Evolutionary conservation across 352 stramenopile species (phyloP), one percentile per base, ranked within the genome.

Genomic region (Thraustochytrium striatum): DNA sequence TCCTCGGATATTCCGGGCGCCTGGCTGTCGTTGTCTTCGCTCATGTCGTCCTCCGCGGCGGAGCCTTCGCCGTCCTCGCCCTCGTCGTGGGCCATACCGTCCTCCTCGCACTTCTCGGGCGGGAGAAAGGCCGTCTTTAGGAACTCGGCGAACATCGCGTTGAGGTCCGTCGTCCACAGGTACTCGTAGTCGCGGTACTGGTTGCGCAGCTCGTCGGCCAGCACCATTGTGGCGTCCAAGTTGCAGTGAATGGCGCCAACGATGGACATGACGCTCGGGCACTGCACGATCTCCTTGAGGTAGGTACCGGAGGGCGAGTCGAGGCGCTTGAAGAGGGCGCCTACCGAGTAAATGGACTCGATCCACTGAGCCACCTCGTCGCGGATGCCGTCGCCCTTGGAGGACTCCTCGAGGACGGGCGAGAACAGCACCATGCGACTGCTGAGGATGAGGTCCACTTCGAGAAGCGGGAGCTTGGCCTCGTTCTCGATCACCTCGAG

Each of bases 271-370:
- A 98, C 94, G 35, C 87, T 90, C 85, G 95, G 92, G 85, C 98
- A 92, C 25, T 89, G 91, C 72, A 97, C 90, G 87, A 98, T 97
- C 89, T 98, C 95, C 82, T 93, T 93, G 62, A 98, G 84, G 83
- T 98, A 98, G 2, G 89, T 97, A 21, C 95, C 95, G n/a, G 97
- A 93, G 38, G 93, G 89, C 2, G 92, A 94, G 85, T 99, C 95
- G 7, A 98, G 85, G 32, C 95, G 87, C 84, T 98, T 98, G 50
- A 98, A 94, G 1, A 96, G 89, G 13, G 91, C 97, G 2, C 92
- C 94, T 70, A 98, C 93, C 73, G 97, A 94, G 83, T 90, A 89
- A 83, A 99, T 97, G 47, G 92, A 97, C 41, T 96, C 96, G 75
- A 98, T 95, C 89, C 96, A 97, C n/a, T 65, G 52, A 30, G 59